A percentile compares a stretch with the other conserved stretches of the same genome.
phyloP scores from a whole-genome alignment of 257 asterid species.

The Datura wrightii region DNA sequence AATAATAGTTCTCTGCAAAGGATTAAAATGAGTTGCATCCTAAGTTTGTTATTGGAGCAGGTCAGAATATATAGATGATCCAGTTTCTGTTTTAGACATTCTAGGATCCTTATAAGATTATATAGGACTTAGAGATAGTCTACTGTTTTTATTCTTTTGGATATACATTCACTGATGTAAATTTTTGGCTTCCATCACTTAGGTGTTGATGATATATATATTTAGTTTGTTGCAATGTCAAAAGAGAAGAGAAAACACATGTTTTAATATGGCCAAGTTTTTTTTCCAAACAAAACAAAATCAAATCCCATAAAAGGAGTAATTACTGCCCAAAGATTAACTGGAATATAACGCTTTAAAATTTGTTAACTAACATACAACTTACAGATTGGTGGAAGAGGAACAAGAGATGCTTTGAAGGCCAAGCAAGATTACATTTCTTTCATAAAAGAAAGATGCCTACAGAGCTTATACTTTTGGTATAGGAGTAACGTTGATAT shows the following conservation, averaged over 20 bases:
- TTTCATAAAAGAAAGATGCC: not conserved
- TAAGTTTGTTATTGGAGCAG: too few species aligned
- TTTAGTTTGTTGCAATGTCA: too few species aligned
- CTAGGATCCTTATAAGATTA: too few species aligned
- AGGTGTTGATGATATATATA: too few species aligned
- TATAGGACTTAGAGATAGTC: too few species aligned
- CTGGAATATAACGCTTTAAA: not conserved
- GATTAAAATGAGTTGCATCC: too few species aligned
- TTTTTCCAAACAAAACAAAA: not conserved
- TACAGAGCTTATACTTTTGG: not conserved
- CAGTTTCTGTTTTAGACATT: too few species aligned
- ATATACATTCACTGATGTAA: too few species aligned
- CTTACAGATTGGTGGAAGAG: conserved; percentile 3
- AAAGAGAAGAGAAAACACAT: not conserved
- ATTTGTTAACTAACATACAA: not conserved
- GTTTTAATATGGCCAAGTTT: not conserved
- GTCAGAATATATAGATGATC: too few species aligned
- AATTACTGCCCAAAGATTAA: not conserved
- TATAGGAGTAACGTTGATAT: conserved; percentile 7
- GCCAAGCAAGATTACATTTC: not conserved
- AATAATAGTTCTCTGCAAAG: too few species aligned
- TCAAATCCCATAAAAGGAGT: not conserved
- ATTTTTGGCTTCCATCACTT: too few species aligned
- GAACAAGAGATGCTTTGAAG: conserved; percentile 4
- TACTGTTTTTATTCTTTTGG: too few species aligned